Percentiles rank a stretch among this genome's conserved stretches.
phyloP scores from a whole-genome alignment of 352 stramenopile species.

The Phytophthora fragariae region DNA sequence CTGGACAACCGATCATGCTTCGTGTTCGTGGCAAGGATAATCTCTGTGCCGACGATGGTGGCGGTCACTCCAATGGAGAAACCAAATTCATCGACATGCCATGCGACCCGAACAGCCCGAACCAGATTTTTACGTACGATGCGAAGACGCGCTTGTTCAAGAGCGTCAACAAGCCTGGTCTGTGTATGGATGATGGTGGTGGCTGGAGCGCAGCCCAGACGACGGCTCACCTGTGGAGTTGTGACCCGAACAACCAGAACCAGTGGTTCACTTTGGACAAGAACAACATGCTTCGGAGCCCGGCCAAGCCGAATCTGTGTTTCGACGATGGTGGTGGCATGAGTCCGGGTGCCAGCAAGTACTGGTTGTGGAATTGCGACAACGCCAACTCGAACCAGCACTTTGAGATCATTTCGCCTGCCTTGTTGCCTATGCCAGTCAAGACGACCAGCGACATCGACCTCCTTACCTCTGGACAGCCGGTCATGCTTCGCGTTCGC shows the following conservation, averaged over 20 bases:
- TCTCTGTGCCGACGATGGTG: conserved; percentile 45
- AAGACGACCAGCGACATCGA: not conserved
- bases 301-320: conserved; percentile 8
- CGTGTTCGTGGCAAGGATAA: conserved; percentile 19
- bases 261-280: conserved; percentile 38
- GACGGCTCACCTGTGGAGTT: not conserved
- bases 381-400: conserved; percentile 27
- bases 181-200: conserved; percentile 45
- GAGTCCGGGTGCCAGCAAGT: not conserved
- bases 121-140: conserved; percentile 17
- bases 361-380: conserved; percentile 24
- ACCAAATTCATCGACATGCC: conserved; percentile 34
- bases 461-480: not conserved
- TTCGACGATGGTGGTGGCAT: conserved; percentile 26
- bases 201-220: not conserved
- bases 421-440: not conserved
- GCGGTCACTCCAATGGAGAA: conserved; percentile 25
- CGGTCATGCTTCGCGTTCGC: conserved; percentile 7
- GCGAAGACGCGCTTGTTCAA: conserved; percentile 18
- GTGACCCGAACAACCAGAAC: conserved; percentile 31
- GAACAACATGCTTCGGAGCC: conserved; percentile 7
- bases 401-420: conserved; percentile 19
- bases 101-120: conserved; percentile 34
- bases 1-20: conserved; percentile 21
- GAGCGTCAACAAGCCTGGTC: conserved; percentile 27